phyloP scores from a whole-genome alignment of 1,139 yeast species.

The Candida sanyaensis region DNA sequence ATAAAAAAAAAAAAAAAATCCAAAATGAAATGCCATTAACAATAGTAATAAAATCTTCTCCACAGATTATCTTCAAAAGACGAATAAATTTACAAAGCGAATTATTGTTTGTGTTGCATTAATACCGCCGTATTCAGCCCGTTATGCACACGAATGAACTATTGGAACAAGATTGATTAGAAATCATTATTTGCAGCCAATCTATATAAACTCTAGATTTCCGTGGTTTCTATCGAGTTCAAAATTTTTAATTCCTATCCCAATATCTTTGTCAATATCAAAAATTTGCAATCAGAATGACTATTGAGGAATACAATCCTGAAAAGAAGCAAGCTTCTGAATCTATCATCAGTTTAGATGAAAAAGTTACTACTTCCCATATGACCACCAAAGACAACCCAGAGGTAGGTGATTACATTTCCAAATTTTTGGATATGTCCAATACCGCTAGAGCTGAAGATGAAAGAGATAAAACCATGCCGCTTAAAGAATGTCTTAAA shows the following conservation, averaged over 20 bases:
- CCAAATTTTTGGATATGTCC: slow-evolving; percentile 46
- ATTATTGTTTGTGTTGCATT: too few relatives aligned
- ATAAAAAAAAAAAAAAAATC: too few relatives aligned
- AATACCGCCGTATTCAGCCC: too few relatives aligned
- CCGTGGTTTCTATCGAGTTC: neutral
- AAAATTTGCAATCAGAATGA: neutral
- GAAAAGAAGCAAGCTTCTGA: slow-evolving; percentile 4
- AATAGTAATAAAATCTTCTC: neutral
- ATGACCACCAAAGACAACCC: slow-evolving; percentile 18
- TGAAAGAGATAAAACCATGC: slow-evolving; percentile 42
- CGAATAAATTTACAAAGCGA: too few relatives aligned
- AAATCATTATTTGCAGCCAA: too few relatives aligned
- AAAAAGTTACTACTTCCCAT: slow-evolving; percentile 3
- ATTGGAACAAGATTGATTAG: too few relatives aligned
- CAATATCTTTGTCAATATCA: neutral
- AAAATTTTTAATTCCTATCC: too few relatives aligned
- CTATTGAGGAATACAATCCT: slow-evolving; percentile 1
- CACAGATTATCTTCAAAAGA: neutral
- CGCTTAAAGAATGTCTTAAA: slow-evolving; percentile 41
- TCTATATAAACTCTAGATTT: neutral
- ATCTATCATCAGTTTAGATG: slow-evolving; percentile 3
- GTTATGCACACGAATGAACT: neutral
- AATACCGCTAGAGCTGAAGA: slow-evolving; percentile 42
- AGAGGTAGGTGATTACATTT: slow-evolving; percentile 35
- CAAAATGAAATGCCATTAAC: too few relatives aligned